Conservation (phyloP, 2,329 filamentous ascomycete species). For the Cladosporium sp. region DNA sequence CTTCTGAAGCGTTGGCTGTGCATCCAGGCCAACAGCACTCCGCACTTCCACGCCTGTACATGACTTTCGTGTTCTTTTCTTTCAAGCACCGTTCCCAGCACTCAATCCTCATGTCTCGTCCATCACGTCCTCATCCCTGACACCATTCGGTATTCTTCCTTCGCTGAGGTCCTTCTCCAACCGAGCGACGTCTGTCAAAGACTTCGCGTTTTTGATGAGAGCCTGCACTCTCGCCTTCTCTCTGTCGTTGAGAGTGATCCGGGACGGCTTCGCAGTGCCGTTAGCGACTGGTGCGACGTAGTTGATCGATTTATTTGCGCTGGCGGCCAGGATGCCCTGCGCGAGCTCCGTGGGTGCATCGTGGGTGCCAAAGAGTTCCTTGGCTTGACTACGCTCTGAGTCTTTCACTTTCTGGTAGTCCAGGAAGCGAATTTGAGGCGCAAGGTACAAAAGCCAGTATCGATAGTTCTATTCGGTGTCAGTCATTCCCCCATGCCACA, state of each 20-base stretch:
- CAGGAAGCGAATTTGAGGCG: conserved; percentile 79
- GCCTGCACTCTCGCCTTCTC: conserved; percentile 84
- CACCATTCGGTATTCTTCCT: conserved; percentile 65
- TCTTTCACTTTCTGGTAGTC: conserved; percentile 92
- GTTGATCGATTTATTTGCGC: conserved; percentile 70
- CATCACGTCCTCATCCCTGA: conserved; percentile 28
- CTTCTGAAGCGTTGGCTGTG: too few relatives aligned
- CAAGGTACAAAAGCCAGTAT: conserved; percentile 84
- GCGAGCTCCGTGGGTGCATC: conserved; percentile 74
- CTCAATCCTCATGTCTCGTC: conserved; percentile 29
- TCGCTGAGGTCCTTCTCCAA: conserved; percentile 91
- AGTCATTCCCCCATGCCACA: conserved; percentile 12
- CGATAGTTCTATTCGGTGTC: conserved; percentile 68
- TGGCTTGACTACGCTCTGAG: conserved; percentile 70
- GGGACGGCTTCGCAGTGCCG: conserved; percentile 36
- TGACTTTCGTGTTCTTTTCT: neutral
- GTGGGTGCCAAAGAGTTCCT: conserved; percentile 74
- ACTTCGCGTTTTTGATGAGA: conserved; percentile 83
- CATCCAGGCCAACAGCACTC: too few relatives aligned
- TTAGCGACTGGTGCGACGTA: conserved; percentile 42
- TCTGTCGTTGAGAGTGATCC: conserved; percentile 65
- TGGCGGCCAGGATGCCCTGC: conserved; percentile 77
- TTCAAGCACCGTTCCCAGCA: neutral
- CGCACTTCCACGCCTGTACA: too few relatives aligned
- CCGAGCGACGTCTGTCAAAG: conserved; percentile 81